Percentiles rank a stretch among this genome's conserved stretches.
Conservation (phyloP, 257 asterid genomes). For the Jasminum sambac region DNA sequence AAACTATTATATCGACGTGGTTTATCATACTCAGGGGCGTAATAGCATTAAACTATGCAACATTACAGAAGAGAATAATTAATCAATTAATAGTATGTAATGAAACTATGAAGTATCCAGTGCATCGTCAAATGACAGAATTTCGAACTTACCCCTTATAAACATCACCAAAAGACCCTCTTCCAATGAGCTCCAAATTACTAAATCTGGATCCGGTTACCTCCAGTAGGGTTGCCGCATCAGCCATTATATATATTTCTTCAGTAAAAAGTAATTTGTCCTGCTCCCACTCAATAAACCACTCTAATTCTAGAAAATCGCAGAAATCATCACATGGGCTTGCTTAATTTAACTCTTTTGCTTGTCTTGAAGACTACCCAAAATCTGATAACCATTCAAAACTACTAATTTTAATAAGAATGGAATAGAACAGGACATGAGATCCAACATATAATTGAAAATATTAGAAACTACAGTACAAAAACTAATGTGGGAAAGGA, state of each 20-base stretch:
- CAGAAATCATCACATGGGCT: not conserved
- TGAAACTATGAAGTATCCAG: not conserved
- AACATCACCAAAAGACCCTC: slow-evolving; percentile 98
- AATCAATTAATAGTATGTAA: not conserved
- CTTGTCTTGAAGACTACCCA: not conserved
- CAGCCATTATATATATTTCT: slow-evolving; percentile 47
- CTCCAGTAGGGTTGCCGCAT: slow-evolving; percentile 78
- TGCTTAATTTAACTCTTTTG: slow-evolving; percentile 2
- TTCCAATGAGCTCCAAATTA: slow-evolving; percentile 90
- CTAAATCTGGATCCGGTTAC: slow-evolving; percentile 86
- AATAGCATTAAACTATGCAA: not conserved
- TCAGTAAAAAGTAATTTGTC: not conserved
- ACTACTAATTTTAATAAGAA: not conserved
- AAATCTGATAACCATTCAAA: not conserved
- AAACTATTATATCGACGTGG: not conserved
- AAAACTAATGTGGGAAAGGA: slow-evolving; percentile 26
- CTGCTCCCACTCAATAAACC: not conserved
- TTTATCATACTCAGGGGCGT: not conserved
- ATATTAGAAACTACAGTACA: slow-evolving; percentile 3
- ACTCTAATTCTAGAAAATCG: not conserved
- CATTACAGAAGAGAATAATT: not conserved
- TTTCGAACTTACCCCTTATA: slow-evolving; percentile 71
- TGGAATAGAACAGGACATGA: not conserved
- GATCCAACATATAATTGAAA: not conserved
- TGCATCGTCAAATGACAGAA: not conserved